phyloP scores from a whole-genome alignment of 805 yeast genomes.

The Candida arabinofermentans region DNA sequence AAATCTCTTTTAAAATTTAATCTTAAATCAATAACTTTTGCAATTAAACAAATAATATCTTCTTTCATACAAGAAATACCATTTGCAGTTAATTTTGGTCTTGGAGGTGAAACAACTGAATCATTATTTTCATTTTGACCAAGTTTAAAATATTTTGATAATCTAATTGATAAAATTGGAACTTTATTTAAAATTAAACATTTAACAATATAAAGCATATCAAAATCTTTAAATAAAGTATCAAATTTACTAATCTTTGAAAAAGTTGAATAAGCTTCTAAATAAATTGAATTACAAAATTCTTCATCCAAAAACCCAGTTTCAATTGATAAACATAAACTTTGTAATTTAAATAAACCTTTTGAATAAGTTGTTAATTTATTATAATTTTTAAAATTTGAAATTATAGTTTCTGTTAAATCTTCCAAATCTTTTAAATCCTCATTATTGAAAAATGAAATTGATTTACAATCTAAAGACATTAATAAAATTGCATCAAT shows the following conservation, averaged over 20 bases:
- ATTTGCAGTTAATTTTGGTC: background rate
- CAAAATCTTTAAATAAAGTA: conserved; percentile 6
- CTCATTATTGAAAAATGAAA: background rate
- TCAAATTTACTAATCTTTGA: conserved; percentile 1
- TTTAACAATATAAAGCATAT: conserved; percentile 11
- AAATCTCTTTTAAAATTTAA: conserved; percentile 10
- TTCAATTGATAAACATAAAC: conserved; percentile 12
- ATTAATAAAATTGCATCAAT: conserved; percentile 8
- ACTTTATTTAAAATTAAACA: conserved; percentile 12
- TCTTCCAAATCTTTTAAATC: background rate
- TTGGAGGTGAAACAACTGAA: background rate
- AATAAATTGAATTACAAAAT: conserved; percentile 1
- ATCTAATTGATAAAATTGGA: conserved; percentile 8
- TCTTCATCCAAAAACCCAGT: conserved; percentile 7
- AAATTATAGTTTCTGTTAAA: conserved; percentile 1
- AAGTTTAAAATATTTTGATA: background rate
- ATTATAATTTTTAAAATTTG: conserved; percentile 8
- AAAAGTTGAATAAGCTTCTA: conserved; percentile 12
- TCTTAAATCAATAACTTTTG: conserved; percentile 3
- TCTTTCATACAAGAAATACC: conserved; percentile 1
- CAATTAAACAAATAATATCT: conserved; percentile 6
- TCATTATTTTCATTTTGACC: background rate
- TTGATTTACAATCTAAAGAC: conserved; percentile 6
- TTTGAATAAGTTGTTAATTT: conserved; percentile 6
- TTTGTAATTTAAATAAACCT: conserved; percentile 15